A percentile compares a stretch with the other conserved stretches of the same genome.
These are phyloP conservation scores for Exophiala spinifera DNA, from an alignment of 2,329 filamentous ascomycete species.

Conservation along the genomic window DNA sequence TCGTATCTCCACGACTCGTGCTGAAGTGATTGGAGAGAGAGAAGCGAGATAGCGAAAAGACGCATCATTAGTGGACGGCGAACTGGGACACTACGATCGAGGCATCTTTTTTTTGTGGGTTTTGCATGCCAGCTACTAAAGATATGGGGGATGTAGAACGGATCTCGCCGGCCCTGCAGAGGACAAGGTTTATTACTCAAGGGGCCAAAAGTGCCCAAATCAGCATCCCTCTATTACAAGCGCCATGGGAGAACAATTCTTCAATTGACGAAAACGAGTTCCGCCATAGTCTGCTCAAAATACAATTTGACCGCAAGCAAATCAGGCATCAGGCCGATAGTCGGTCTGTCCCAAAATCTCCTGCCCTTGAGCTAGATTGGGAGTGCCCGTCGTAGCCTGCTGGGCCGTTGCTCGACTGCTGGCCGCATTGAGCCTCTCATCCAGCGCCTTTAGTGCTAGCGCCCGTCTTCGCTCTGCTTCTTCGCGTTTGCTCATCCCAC, in stretches of 20 bases:
- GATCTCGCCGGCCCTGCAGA: too few species aligned
- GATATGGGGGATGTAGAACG: too few species aligned
- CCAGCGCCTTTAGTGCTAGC: conserved; percentile 83
- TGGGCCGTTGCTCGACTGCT: conserved; percentile 52
- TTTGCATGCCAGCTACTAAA: neutral
- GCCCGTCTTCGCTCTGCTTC: conserved; percentile 89
- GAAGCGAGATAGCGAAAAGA: neutral
- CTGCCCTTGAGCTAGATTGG: conserved; percentile 29
- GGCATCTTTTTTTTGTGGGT: conserved; percentile 1
- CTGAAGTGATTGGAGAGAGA: conserved; percentile 14
- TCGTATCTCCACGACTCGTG: conserved; percentile 11
- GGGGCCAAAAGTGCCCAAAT: too few species aligned
- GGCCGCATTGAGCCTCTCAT: conserved; percentile 87
- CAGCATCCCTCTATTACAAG: too few species aligned
- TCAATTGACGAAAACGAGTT: too few species aligned
- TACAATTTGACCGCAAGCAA: neutral
- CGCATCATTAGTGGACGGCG: neutral
- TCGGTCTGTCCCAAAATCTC: conserved; percentile 38
- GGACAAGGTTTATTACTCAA: too few species aligned
- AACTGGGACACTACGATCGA: neutral
- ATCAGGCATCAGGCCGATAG: conserved; percentile 42
- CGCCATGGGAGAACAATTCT: too few species aligned
- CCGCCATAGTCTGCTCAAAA: neutral
- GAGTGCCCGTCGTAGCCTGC: conserved; percentile 32
- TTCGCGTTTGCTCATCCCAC: conserved; percentile 68